Evolutionary conservation across 1,284 basidiomycete genomes (phyloP), one percentile per base, ranked within the genome.

Genomic region (Quambalaria eucalypti): DNA sequence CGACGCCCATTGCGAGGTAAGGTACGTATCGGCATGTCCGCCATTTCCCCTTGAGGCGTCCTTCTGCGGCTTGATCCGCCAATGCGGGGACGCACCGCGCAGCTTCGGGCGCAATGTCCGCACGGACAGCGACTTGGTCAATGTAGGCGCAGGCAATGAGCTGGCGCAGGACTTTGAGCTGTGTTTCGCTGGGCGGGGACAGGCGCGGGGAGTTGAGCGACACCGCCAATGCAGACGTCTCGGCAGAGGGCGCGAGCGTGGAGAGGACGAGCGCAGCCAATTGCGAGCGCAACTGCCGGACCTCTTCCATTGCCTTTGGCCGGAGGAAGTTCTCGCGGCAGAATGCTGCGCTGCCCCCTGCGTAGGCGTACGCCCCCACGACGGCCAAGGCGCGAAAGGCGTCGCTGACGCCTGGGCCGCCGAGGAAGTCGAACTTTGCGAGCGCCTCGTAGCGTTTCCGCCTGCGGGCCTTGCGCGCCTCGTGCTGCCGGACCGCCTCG

Each of bases 271-370:
- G 48, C 19, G 55, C 56, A 47, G 66, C 63, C 81, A 84, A 66
- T 83, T 88, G 95, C 0, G 84, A 81, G 38, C 92, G 84, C n/a
- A 99, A 81, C 76, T 98, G 97, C 77, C 93, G 92, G 40, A 97
- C 95, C 78, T 99, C 95, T 77, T 96, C 88, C 92, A 99, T 98
- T 0, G 91, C 89, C 89, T 97, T 97, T 1, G 82, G 82, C 55
- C 91, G 81, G n/a, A 97, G 84, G 69, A 95, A 98, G 76, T 97
- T 89, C 49, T 87, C 83, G 7, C 79, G 77, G 77, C 95, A 98
- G 76, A 98, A 99, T 23, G 81, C 76, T 5, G 53, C 38, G 0
- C 84, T 84, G 21, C 86, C 86, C 2, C 87, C 86, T 25, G 87
- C 86, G 76, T 87, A 93, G 73, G 96, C 92, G 77, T 93, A 98